phyloP scores from a whole-genome alignment of 2,329 filamentous ascomycete genomes.

The Botrytis aclada region DNA sequence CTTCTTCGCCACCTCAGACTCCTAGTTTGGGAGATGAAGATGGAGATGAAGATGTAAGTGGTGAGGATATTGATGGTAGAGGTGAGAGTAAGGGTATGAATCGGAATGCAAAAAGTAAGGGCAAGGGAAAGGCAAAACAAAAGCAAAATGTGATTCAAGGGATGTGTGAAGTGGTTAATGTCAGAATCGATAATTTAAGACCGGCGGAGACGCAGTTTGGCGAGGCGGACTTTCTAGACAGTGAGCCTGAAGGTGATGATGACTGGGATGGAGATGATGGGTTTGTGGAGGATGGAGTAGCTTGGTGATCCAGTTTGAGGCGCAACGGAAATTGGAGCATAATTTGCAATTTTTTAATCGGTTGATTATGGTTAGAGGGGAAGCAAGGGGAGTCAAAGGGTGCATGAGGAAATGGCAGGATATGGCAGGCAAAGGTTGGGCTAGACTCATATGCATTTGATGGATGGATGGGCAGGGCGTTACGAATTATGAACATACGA shows the following conservation, averaged over 20 bases:
- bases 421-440: not conserved
- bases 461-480: not conserved
- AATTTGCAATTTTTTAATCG: not conserved
- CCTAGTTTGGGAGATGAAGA: not conserved
- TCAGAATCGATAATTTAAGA: slow-evolving; percentile 74
- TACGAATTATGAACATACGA: not conserved
- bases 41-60: slow-evolving; percentile 21
- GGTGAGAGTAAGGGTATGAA: slow-evolving; percentile 10
- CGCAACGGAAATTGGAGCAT: not conserved
- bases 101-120: not conserved
- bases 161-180: slow-evolving; percentile 66
- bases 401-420: not conserved
- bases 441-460: not conserved
- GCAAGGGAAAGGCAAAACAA: slow-evolving; percentile 24
- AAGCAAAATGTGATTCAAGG: slow-evolving; percentile 56
- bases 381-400: not conserved
- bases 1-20: slow-evolving; percentile 23
- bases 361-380: not conserved
- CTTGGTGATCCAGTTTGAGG: slow-evolving; percentile 5
- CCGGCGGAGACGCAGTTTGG: slow-evolving; percentile 64
- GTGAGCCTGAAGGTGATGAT: slow-evolving; percentile 53
- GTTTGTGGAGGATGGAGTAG: slow-evolving; percentile 6
- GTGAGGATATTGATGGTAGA: slow-evolving; percentile 25
- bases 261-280: slow-evolving; percentile 43
- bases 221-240: slow-evolving; percentile 69